Evolutionary conservation across 2,329 filamentous ascomycete genomes (phyloP), one percentile per base, ranked within the genome.

Genomic region (Didymella pinodella): DNA sequence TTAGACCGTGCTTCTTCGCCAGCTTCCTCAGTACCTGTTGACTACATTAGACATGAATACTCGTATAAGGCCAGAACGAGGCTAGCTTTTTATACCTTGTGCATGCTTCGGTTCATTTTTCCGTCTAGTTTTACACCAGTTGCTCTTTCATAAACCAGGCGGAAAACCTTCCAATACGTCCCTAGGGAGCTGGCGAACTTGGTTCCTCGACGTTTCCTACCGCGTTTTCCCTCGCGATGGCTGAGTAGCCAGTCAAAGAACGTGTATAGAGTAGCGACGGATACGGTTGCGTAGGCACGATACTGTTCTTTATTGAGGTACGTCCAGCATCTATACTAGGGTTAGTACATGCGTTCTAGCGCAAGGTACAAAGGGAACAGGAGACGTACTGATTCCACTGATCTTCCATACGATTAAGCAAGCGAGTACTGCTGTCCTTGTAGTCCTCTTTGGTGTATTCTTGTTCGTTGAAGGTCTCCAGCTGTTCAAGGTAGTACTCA

Each of bases 371-470:
- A 58, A 7, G 20, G 29, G 31, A 47, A 52, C 6, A 22, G 44
- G 48, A 44, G 41, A 62, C 48, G 16, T 66, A 70, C 66, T 62
- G 22, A 51, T 64, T 59, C 61, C 32, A 70, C 57, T 64, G 36
- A 48, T 61, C 59, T 63, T 70, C 53, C 16, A 67, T 64, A 52
- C 28, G 28, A 62, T 67, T 48, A 5, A 67, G 36, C 11, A 65
- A 56, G 46, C 43, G 40, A 56, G 61, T 65, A 59, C 38, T 69
- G 25, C 63, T 62, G 18, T 68, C 46, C 38, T 56, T 59, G 34
- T 70, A 69, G 56, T 70, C 55, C 34, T 69, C 38, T 56, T 65
- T 61, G 4, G 40, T 41, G 32, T 65, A 62, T 52, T 68, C 54
- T 49, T 46, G 5, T 57, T 68, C 50, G 26, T 69, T 52, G 22